Percentiles rank a stretch among this genome's conserved stretches.
Evolutionary conservation across 2,329 filamentous ascomycete genomes (phyloP).

Genomic region (Alternaria novae-zelandiae): DNA sequence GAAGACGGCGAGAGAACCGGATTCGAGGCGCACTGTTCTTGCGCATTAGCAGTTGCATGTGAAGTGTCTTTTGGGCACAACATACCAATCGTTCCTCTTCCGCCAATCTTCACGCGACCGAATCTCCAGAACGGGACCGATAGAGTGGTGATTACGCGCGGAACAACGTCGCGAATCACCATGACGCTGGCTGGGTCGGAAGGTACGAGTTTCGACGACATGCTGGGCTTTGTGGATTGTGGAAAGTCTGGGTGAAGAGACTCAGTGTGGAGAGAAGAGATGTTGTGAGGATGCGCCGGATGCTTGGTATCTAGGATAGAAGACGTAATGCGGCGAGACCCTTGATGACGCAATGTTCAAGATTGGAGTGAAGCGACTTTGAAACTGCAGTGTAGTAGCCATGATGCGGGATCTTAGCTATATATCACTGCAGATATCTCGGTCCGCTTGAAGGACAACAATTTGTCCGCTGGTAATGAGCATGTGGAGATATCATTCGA

Average conservation of each 20-base stretch:
- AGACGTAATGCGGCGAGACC: constrained; percentile 29
- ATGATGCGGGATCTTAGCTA: neutral
- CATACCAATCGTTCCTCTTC: constrained; percentile 82
- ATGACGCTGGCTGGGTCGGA: constrained; percentile 81
- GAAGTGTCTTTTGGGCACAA: neutral
- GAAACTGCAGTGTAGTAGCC: constrained; percentile 1
- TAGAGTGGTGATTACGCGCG: constrained; percentile 73
- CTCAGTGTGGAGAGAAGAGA: neutral
- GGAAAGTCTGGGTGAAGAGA: neutral
- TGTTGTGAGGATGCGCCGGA: neutral
- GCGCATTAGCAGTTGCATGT: constrained; percentile 12
- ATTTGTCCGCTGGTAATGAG: neutral
- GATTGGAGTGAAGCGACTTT: constrained; percentile 10
- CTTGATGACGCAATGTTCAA: constrained; percentile 31
- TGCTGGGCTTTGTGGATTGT: constrained; percentile 20
- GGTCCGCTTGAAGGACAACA: constrained; percentile 9
- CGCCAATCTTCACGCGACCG: constrained; percentile 81
- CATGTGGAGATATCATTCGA: constrained; percentile 11
- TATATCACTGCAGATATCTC: constrained; percentile 8
- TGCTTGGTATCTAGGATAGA: constrained; percentile 15
- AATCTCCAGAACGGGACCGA: constrained; percentile 86
- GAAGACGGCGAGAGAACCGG: constrained; percentile 84
- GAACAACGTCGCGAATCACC: constrained; percentile 86
- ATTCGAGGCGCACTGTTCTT: constrained; percentile 72
- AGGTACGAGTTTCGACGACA: constrained; percentile 52